Evolutionary conservation across 148 eudicot species (phyloP).

Genomic region (Vaccinium myrtillus): DNA sequence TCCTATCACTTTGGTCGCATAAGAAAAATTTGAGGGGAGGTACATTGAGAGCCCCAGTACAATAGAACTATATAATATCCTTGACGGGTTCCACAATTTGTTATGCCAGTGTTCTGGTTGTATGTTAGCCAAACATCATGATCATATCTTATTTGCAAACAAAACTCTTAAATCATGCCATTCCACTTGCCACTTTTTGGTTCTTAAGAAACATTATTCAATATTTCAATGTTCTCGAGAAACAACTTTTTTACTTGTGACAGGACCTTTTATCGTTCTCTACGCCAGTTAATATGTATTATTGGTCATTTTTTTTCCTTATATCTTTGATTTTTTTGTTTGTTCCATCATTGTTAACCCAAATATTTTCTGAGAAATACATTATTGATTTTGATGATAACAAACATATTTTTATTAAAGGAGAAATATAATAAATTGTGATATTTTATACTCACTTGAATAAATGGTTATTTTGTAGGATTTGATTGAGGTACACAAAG

Average conservation of each 20-base stretch:
- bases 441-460: too few species aligned
- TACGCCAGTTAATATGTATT: not conserved
- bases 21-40: not conserved
- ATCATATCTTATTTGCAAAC: not conserved
- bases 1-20: not conserved
- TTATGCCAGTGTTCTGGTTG: not conserved
- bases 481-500: too few species aligned
- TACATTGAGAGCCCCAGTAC: too few species aligned
- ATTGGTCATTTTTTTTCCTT: not conserved
- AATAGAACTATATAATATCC: not conserved
- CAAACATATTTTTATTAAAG: too few species aligned
- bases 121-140: not conserved
- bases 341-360: not conserved
- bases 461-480: too few species aligned
- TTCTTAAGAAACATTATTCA: not conserved
- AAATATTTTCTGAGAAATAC: too few species aligned
- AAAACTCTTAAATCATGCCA: not conserved
- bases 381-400: constrained; percentile 28
- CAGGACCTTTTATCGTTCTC: not conserved
- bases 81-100: not conserved
- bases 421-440: too few species aligned
- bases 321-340: not conserved
- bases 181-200: not conserved
- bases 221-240: too few species aligned
- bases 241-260: not conserved